A percentile compares a stretch with the other conserved stretches of the same genome.
Conservation (phyloP, 768 basidiomycete genomes). For the Boletus tomentosulus region DNA sequence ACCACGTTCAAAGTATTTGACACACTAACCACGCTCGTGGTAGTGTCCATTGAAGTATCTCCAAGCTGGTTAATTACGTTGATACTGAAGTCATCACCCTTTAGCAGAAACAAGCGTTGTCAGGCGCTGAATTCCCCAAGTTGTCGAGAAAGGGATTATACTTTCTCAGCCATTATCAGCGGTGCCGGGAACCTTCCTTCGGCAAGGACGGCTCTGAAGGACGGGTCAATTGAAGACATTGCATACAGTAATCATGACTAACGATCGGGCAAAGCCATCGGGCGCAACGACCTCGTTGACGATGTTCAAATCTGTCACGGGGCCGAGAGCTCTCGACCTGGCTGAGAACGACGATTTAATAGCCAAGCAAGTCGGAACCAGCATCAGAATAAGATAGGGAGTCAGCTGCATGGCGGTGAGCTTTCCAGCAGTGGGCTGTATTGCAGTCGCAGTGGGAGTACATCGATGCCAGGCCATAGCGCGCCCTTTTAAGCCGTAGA, state of each 20-base stretch:
- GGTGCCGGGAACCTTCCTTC: constrained; percentile 44
- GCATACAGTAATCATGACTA: constrained; percentile 13
- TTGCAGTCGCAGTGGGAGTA: no score
- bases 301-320: constrained; percentile 3
- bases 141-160: not conserved
- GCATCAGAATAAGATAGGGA: not conserved
- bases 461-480: no score
- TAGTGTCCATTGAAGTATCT: constrained; percentile 44
- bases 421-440: no score
- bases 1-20: not conserved
- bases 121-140: not conserved
- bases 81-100: constrained; percentile 37
- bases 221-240: not conserved
- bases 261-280: constrained; percentile 45
- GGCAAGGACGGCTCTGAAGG: constrained; percentile 38
- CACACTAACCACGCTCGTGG: constrained; percentile 46
- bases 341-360: not conserved
- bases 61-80: constrained; percentile 44
- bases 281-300: constrained; percentile 41
- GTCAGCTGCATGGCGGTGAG: not conserved
- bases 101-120: constrained; percentile 8
- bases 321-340: constrained; percentile 11
- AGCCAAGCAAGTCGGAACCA: not conserved
- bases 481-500: no score
- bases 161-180: constrained; percentile 38